These are phyloP conservation scores for Aristolochia californica DNA, from an alignment of 164 flowering plant genomes.

Conservation along the genomic window DNA sequence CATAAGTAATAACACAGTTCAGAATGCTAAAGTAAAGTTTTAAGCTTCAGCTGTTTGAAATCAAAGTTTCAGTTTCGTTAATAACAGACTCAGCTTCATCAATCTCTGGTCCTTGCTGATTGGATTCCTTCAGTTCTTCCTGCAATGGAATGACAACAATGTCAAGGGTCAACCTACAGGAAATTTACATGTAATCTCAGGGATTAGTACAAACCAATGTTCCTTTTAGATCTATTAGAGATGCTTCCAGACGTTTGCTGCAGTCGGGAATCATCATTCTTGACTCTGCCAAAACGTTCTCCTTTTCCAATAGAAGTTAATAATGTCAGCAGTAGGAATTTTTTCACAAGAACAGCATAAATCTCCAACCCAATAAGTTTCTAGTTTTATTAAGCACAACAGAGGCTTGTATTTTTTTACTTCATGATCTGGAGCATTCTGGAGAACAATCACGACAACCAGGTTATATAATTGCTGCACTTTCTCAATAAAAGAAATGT, in stretches of 20 bases:
- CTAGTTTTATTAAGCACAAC: not conserved
- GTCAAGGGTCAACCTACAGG: not conserved
- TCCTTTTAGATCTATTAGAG: conserved; percentile 66
- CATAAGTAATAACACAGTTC: too few relatives aligned
- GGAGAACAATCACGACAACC: too few relatives aligned
- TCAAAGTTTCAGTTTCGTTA: conserved; percentile 38
- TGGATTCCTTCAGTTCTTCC: conserved; percentile 55
- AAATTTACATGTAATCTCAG: not conserved
- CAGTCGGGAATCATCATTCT: conserved; percentile 99
- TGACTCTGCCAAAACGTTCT: conserved; percentile 91
- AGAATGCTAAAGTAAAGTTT: too few relatives aligned
- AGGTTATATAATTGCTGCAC: too few relatives aligned
- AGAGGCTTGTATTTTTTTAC: too few relatives aligned
- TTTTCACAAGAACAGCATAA: not conserved
- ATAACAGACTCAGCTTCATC: conserved; percentile 48
- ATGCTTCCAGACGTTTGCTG: conserved; percentile 68
- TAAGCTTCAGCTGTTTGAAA: conserved; percentile 14
- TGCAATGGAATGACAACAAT: conserved; percentile 16
- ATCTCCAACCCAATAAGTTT: not conserved
- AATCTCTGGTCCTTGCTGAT: conserved; percentile 47
- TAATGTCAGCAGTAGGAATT: not conserved
- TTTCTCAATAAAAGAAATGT: too few relatives aligned
- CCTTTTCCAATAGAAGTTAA: conserved; percentile 25
- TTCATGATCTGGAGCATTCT: too few relatives aligned
- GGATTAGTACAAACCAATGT: conserved; percentile 34